A percentile compares a stretch with the other conserved stretches of the same genome.
Conservation (phyloP, 2,329 filamentous ascomycete species). For the Venturia effusa region DNA sequence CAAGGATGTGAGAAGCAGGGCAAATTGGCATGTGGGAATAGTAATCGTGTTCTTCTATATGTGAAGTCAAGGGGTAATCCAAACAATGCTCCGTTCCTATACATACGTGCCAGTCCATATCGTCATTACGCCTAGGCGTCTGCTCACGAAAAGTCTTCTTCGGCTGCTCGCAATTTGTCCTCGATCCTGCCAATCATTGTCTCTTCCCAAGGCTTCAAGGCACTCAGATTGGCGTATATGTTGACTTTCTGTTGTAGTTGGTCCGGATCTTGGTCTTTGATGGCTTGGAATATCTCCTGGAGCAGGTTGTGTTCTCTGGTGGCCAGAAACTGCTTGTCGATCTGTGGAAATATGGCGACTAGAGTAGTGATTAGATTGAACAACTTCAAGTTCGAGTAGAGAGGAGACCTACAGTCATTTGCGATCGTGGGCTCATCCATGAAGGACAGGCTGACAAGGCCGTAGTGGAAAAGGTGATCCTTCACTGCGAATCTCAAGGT, state of each 20-base stretch:
- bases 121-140: not conserved
- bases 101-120: not conserved
- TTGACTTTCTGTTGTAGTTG: slow-evolving; percentile 16
- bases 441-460: slow-evolving; percentile 56
- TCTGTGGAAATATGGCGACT: slow-evolving; percentile 1
- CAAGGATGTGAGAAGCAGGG: not conserved
- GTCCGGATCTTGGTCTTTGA: slow-evolving; percentile 71
- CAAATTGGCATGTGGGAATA: not conserved
- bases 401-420: slow-evolving; percentile 17
- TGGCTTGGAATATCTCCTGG: slow-evolving; percentile 60
- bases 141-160: slow-evolving; percentile 4
- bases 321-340: slow-evolving; percentile 48
- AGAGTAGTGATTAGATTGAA: not conserved
- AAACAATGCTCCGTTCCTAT: not conserved
- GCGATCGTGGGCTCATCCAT: not conserved
- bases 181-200: slow-evolving; percentile 8
- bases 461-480: slow-evolving; percentile 89
- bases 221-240: slow-evolving; percentile 2
- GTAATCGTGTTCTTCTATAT: not conserved
- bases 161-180: not conserved
- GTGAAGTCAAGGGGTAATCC: not conserved
- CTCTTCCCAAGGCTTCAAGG: slow-evolving; percentile 4
- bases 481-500: slow-evolving; percentile 91
- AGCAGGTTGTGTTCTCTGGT: slow-evolving; percentile 77
- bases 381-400: not conserved